Evolutionary conservation across 2,329 filamentous ascomycete genomes (phyloP).

Genomic region (Diaporthe vexans): DNA sequence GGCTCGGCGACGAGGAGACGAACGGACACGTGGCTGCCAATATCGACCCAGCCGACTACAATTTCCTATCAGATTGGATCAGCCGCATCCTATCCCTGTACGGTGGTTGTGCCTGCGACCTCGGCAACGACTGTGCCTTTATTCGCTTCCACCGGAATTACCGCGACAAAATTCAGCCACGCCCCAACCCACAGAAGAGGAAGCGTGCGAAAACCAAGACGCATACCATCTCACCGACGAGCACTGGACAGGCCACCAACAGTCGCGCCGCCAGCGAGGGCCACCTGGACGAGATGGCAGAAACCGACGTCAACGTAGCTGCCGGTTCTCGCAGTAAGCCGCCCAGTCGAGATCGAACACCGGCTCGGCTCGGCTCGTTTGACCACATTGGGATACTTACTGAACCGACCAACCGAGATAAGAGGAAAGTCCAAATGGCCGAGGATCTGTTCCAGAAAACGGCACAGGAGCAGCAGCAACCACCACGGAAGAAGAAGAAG

Average conservation of each 20-base stretch:
- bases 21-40: slow-evolving; percentile 64
- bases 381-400: slow-evolving; percentile 73
- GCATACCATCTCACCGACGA: slow-evolving; percentile 71
- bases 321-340: slow-evolving; percentile 74
- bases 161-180: slow-evolving; percentile 60
- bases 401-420: slow-evolving; percentile 75
- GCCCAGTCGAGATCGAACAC: slow-evolving; percentile 75
- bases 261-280: slow-evolving; percentile 76
- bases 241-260: slow-evolving; percentile 72
- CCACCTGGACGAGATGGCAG: slow-evolving; percentile 66
- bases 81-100: slow-evolving; percentile 81
- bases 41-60: slow-evolving; percentile 72
- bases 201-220: slow-evolving; percentile 69
- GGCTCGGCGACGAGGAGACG: slow-evolving; percentile 72
- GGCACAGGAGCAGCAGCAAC: slow-evolving; percentile 67
- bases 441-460: slow-evolving; percentile 75
- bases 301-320: slow-evolving; percentile 65
- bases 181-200: slow-evolving; percentile 58
- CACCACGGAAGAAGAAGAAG: slow-evolving; percentile 72
- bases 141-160: slow-evolving; percentile 73
- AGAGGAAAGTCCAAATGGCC: slow-evolving; percentile 76
- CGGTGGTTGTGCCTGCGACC: slow-evolving; percentile 82
- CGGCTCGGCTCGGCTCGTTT: slow-evolving; percentile 70
- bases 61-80: slow-evolving; percentile 74
- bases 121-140: slow-evolving; percentile 74